Evolutionary conservation across 495 filamentous ascomycete species (phyloP), one percentile per base, ranked within the genome.

Genomic region (Podospora conica): DNA sequence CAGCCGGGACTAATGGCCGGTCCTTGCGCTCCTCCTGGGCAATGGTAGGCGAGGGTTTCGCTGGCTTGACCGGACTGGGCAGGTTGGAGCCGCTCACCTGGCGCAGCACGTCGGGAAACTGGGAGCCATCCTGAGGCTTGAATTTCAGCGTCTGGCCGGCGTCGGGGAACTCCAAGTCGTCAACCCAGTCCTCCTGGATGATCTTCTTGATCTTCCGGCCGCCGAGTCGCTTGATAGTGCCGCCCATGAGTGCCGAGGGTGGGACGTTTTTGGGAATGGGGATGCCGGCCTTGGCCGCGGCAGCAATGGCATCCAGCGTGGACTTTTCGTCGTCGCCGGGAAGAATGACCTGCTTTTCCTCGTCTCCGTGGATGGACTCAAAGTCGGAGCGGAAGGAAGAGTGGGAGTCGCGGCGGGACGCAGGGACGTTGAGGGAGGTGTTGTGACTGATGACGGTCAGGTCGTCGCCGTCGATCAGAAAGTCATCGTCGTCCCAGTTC

Each of bases 171-270:
- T 96, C 92, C 59, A 98, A 79, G 72, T 98, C 95, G 66, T 96
- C 91, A 57, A 86, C 89, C 90, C 93, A 97, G 76, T 96, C 94
- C 75, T 97, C 95, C 70, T 89, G 82, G 55, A 84, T 78, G 66
- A 91, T 87, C 75, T 89, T 91, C 73, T 87, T 90, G 55, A 87
- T 83, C 69, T 91, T 95, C 71, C 88, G 88, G 69, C 87, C 90
- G 56, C 92, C 92, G 8, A 98, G 81, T 73, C 92, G 82, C 80
- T 96, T 97, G 74, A 98, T 98, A 11, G 92, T 93, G 58, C 95
- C 95, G 55, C 94, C 95, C 69, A 96, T 83, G 54, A 98, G 82
- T 58, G 95, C 95, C n/a, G 94, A 96, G 23, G 89, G 85, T n/a
- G 95, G 92, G 15, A 98, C 88, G 73, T 94, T 92, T 25, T 84